A percentile compares a stretch with the other conserved stretches of the same genome.
Evolutionary conservation across 1,284 basidiomycete genomes (phyloP).

Genomic region (Pseudozyma hubeiensis): DNA sequence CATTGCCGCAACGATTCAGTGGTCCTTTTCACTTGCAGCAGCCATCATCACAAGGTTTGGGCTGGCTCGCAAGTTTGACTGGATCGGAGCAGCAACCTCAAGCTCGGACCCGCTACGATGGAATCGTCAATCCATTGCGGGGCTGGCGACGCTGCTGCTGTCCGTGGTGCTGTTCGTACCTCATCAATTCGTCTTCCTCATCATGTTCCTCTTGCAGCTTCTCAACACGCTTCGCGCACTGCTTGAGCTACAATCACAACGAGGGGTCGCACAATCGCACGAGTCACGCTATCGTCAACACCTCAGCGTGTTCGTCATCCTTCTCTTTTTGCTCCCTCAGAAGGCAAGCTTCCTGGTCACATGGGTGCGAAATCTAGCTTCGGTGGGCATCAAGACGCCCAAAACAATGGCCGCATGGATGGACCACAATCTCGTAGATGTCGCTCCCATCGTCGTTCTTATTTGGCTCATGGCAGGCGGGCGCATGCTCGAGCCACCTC

Average conservation of each 20-base stretch:
- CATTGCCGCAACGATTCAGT: conserved; percentile 28
- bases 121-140: conserved; percentile 70
- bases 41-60: conserved; percentile 9
- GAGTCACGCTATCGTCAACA: conserved; percentile 71
- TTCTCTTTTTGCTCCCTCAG: conserved; percentile 87
- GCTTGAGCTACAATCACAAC: conserved; percentile 18
- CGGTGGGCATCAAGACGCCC: conserved; percentile 67
- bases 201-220: conserved; percentile 81
- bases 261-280: conserved; percentile 29
- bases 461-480: conserved; percentile 57
- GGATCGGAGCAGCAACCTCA: conserved; percentile 20
- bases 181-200: conserved; percentile 88
- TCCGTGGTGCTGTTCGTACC: conserved; percentile 81
- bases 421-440: conserved; percentile 79
- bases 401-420: conserved; percentile 49
- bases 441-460: conserved; percentile 77
- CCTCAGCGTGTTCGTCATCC: conserved; percentile 75
- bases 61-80: conserved; percentile 17
- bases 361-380: conserved; percentile 81
- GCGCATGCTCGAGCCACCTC: conserved; percentile 35
- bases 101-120: conserved; percentile 30
- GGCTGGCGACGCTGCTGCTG: conserved; percentile 75
- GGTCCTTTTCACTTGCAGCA: conserved; percentile 27
- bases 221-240: conserved; percentile 63
- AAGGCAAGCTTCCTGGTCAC: conserved; percentile 83